phyloP scores from a whole-genome alignment of 345 rosid genomes.

The Lepidium africanum region DNA sequence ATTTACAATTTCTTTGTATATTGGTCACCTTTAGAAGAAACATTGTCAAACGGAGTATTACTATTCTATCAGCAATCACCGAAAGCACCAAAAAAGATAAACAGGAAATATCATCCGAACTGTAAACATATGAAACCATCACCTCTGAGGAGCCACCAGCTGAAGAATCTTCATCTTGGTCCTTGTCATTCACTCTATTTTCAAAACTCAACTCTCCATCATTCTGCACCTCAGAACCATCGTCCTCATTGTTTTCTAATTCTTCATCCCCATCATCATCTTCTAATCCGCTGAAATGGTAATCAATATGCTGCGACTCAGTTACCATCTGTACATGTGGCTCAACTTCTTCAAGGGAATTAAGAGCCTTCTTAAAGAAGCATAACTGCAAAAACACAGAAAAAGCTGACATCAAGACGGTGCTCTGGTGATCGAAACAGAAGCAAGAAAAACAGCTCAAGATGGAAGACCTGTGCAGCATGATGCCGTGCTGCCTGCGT shows the following conservation, averaged over 20 bases:
- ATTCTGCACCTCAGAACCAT: constrained; percentile 40
- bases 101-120: constrained; percentile 1
- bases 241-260: constrained; percentile 38
- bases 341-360: constrained; percentile 75
- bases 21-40: background rate
- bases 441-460: background rate
- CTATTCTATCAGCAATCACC: background rate
- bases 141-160: constrained; percentile 59
- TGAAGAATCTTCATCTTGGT: constrained; percentile 38
- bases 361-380: constrained; percentile 78
- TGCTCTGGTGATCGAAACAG: background rate
- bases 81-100: background rate
- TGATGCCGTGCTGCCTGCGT: constrained; percentile 98
- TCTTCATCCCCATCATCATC: constrained; percentile 53
- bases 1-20: background rate
- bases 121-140: constrained; percentile 16
- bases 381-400: constrained; percentile 49
- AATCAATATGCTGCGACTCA: constrained; percentile 77
- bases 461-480: constrained; percentile 87
- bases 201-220: constrained; percentile 90
- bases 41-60: background rate
- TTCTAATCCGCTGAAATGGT: constrained; percentile 73
- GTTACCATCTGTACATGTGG: constrained; percentile 62
- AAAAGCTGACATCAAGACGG: background rate
- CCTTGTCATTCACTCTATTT: constrained; percentile 43